Evolutionary conservation across 2,329 filamentous ascomycete genomes (phyloP), one percentile per base, ranked within the genome.

Genomic region (Paecilomyces sp.): DNA sequence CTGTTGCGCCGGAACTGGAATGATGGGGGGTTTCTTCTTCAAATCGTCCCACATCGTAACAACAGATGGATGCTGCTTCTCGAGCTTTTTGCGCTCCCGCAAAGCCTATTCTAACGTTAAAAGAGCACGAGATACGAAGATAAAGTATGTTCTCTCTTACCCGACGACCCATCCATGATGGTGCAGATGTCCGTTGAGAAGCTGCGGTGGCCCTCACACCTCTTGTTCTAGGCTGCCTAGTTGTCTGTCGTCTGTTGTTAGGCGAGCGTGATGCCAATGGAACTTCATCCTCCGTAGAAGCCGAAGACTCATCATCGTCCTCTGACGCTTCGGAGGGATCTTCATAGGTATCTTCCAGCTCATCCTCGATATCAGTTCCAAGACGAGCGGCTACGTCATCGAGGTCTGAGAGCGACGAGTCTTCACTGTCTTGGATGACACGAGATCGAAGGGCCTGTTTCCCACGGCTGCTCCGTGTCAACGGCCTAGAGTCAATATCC

Each of bases 31-130:
- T 65, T 88, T 82, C 1, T 85, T 81, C 71, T 88, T 80, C 2
- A 97, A 79, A 25, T 89, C 85, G 3, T 83, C 74, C 94, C 94
- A 99, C 90, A 97, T 95, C 0, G 87, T 90, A 52, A 77, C 79
- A 50, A 99, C 83, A 58, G 87, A 83, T 0, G 93, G 92, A 71
- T 99, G 94, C 56, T 89, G 80, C 22, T 77, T 73, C 66, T 92
- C 90, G 1, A 96, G 84, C 62, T 88, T 87, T 58, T 79, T 76
- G 57, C 91, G 85, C 74, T 90, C 83, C 66, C 72, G 77, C 67
- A 66, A 72, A 61, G 74, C 74, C 76, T 76, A 62, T 54, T 52
- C 56, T 80, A 34, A 68, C 76, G 64, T 71, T 69, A 31, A 67
- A 65, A 18, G 41, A 6, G 15, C 3, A 47, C 8, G 3, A 8